Base-by-base conservation (phyloP, 2,329 filamentous ascomycete genomes). In the Aschersonia sp. region DNA sequence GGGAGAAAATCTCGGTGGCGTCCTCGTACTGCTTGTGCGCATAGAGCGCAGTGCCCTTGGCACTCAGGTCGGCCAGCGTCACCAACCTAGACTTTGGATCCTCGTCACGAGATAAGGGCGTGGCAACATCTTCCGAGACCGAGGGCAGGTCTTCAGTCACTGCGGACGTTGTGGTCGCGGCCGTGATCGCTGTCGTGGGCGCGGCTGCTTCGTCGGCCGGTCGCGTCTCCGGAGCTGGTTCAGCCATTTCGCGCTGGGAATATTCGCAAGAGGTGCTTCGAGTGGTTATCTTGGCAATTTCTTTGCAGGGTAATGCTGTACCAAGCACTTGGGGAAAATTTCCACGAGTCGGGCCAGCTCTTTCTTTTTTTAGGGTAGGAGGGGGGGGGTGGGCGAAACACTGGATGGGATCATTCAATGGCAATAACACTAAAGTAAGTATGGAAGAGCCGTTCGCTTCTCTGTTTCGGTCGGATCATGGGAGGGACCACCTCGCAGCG, bases 21-120 rank as follows among this genome's bases (percentile, higher is more conserved):
- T 83, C 81, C 47, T 84, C 78, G 65, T 88, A 95, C 63, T 94
- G 85, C 69, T 90, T 94, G 60, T 89, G 82, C 29, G 83, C 82
- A 68, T 94, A 97, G 57, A 94, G 80, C 14, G 87, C 80, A 22
- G 85, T 82, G 41, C 86, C 92, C 61, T 84, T 83, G 51, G 85
- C 83, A 58, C 79, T 83, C 54, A 96, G 75, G 60, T 94, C 83
- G 52, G 82, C 79, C 43, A 94, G 75, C 40, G 80, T 81, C 50
- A 83, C 78, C 61, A 73, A 79, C 58, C 67, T 67, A 30, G 71
- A 73, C 49, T 71, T 70, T 55, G 61, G 54, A 52, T 72, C 70
- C 48, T 72, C 66, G 47, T 71, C 69, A 43, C 53, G 54, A 44
- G 57, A 61, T 42, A 57, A 55, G 33, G 50, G 52, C 46, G 55